Evolutionary conservation across 805 yeast genomes (phyloP).

Genomic region (Ogataea corticis): DNA sequence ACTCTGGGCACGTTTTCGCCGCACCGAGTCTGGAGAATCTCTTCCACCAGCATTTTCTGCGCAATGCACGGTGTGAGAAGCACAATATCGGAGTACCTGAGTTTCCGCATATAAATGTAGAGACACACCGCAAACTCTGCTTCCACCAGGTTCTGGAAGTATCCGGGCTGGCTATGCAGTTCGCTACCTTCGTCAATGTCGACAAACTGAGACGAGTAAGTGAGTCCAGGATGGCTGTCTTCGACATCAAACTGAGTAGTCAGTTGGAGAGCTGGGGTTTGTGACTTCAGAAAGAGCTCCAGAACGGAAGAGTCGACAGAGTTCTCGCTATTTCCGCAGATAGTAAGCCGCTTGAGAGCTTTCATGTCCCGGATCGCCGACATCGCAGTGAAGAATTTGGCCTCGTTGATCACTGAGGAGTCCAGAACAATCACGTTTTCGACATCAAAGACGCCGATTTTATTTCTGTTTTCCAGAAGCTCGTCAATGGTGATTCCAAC

Average conservation of each 20-base stretch:
- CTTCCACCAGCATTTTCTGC: conserved; percentile 44
- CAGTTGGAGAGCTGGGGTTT: background rate
- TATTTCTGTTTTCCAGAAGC: background rate
- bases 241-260: conserved; percentile 19
- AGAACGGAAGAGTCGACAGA: conserved; percentile 5
- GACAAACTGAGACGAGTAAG: conserved; percentile 33
- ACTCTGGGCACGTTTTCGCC: conserved; percentile 5
- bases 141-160: conserved; percentile 43
- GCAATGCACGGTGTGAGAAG: conserved; percentile 42
- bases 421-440: conserved; percentile 36
- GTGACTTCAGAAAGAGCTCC: background rate
- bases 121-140: conserved; percentile 49
- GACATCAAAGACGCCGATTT: conserved; percentile 17
- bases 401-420: conserved; percentile 33
- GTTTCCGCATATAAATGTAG: conserved; percentile 45
- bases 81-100: conserved; percentile 43
- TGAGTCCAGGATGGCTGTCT: conserved; percentile 34
- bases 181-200: conserved; percentile 35
- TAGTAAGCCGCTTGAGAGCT: conserved; percentile 27
- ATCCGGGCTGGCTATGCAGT: conserved; percentile 25
- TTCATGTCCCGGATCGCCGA: conserved; percentile 14
- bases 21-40: conserved; percentile 39
- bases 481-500: conserved; percentile 8
- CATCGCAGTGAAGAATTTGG: conserved; percentile 35
- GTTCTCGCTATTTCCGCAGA: conserved; percentile 37